A percentile compares a stretch with the other conserved stretches of the same genome.
phyloP scores from a whole-genome alignment of 305 asterid species.

The Fraxinus latifolia region DNA sequence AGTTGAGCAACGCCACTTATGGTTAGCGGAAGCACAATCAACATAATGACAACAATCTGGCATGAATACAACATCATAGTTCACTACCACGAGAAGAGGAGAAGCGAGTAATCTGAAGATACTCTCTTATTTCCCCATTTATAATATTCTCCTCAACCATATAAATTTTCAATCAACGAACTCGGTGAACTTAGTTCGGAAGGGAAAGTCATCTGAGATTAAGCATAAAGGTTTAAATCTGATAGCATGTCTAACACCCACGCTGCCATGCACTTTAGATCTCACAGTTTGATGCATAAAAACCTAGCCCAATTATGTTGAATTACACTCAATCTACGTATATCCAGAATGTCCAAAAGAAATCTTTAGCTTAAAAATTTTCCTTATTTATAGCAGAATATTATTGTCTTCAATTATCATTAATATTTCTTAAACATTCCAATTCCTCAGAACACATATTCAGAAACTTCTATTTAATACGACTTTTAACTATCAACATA shows the following conservation, averaged over 20 bases:
- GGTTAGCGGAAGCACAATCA: not conserved
- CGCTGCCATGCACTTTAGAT: not conserved
- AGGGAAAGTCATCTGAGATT: not conserved
- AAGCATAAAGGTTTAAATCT: not conserved
- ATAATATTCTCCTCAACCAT: not conserved
- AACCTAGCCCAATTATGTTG: not conserved
- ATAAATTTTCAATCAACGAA: not conserved
- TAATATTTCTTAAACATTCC: not conserved
- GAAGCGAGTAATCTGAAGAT: not conserved
- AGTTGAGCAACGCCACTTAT: not conserved
- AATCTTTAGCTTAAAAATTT: not conserved
- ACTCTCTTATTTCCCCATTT: not conserved
- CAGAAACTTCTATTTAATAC: not conserved
- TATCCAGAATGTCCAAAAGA: not conserved
- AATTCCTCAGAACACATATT: not conserved
- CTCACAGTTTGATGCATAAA: not conserved
- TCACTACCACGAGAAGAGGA: not conserved
- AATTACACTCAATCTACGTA: not conserved
- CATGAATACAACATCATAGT: not conserved
- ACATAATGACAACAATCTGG: not conserved
- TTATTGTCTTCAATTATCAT: not conserved
- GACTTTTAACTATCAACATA: conserved; percentile 1
- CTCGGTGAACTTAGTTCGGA: not conserved
- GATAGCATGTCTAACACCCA: not conserved
- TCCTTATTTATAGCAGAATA: not conserved